Conservation (phyloP, 208 protist species). For the Acanthamoeba castellanii region DNA sequence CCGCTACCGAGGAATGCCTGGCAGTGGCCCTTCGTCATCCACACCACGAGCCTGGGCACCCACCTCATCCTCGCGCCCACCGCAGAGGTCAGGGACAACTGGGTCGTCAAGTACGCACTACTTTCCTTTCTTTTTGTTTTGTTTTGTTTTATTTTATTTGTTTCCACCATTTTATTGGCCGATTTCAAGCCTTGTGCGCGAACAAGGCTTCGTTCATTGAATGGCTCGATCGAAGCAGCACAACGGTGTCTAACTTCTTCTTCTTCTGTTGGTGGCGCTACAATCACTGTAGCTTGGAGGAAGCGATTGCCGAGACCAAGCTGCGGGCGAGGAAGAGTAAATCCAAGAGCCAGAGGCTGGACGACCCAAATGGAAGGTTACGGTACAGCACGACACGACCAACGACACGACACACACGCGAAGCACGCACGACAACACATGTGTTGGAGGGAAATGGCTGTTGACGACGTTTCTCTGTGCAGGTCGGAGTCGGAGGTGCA, state of each 20-base stretch:
- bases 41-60: background rate
- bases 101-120: conserved; percentile 32
- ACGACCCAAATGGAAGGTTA: background rate
- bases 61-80: conserved; percentile 52
- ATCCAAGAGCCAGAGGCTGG: background rate
- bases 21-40: conserved; percentile 56
- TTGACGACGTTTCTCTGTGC: background rate
- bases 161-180: background rate
- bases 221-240: too few relatives aligned
- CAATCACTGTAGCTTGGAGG: too few relatives aligned
- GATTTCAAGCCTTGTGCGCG: background rate
- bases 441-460: too few relatives aligned
- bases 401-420: background rate
- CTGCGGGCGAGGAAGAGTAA: conserved; percentile 6
- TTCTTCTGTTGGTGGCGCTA: background rate
- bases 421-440: background rate
- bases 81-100: background rate
- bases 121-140: background rate
- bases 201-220: too few relatives aligned
- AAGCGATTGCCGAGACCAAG: conserved; percentile 8
- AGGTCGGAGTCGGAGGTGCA: conserved; percentile 41
- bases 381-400: background rate
- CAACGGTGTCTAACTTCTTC: too few relatives aligned
- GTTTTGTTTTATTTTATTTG: background rate
- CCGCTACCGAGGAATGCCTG: background rate